Evolutionary conservation across 1,284 basidiomycete genomes (phyloP), one percentile per base, ranked within the genome.

Genomic region (Malassezia brasiliensis): DNA sequence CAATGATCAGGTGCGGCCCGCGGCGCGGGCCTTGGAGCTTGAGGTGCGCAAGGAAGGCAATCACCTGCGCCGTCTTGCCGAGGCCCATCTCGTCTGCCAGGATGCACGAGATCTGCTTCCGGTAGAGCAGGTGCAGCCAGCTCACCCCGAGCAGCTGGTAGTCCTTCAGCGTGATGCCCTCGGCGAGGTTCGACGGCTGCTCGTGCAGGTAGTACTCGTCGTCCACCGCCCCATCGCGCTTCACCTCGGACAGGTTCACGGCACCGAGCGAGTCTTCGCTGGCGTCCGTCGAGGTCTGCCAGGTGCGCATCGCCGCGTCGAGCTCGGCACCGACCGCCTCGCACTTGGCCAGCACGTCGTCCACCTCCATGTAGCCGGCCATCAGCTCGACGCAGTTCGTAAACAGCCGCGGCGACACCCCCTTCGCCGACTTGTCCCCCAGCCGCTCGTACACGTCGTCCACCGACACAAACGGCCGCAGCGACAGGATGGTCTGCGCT

Each of bases 11-110:
- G 77, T 96, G 90, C 17, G 91, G 90, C 0, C 93, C 66, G 9
- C 52, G 90, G 47, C 79, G 79, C 45, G 80, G 81, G 12, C 85
- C 85, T 50, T 79, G 80, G 66, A 88, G 84, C 73, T 89, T 90
- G 55, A 96, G 79, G 64, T 87, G 82, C 2, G 91, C 87, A 53
- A 98, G 82, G 78, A 99, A 94, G 50, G 90, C 86, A 69, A 99
- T 96, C 51, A 99, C 93, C 77, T 99, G 93, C 22, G 90, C 87
- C 1, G 93, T 99, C 79, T 99, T 99, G 30, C 94, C 94, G 54
- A 98, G 83, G 68, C 90, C 70, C 67, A 71, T 69, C 56, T 69
- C 69, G 76, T 99, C 93, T 1, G 93, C 93, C 28, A 99, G 80
- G 72, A 99, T 99, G 76, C 91, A 96, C 58, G 88, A 91, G 48